These are phyloP conservation scores for Candida sanyiensis DNA, from an alignment of 805 yeast genomes.

Conservation along the genomic window DNA sequence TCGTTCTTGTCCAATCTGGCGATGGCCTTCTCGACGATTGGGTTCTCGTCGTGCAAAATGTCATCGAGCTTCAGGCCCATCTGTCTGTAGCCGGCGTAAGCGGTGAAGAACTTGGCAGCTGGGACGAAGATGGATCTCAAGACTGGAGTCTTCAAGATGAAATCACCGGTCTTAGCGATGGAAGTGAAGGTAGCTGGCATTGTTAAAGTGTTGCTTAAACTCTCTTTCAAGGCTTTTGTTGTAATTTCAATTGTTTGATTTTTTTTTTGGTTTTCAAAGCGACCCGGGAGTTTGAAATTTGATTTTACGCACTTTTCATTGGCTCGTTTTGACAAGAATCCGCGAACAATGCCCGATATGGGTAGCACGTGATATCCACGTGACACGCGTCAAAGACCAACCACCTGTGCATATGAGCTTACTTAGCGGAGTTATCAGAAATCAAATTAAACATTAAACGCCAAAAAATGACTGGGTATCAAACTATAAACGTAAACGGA, in stretches of 20 bases:
- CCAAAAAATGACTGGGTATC: conserved; percentile 1
- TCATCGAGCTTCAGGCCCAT: conserved; percentile 91
- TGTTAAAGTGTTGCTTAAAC: background rate
- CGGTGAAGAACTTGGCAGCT: conserved; percentile 65
- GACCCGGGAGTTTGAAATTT: too few relatives aligned
- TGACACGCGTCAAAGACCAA: background rate
- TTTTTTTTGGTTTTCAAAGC: conserved; percentile 4
- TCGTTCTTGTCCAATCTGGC: conserved; percentile 81
- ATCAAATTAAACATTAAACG: conserved; percentile 2
- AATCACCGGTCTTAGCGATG: conserved; percentile 69
- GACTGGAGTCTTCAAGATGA: conserved; percentile 72
- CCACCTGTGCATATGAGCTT: background rate
- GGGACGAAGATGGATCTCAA: conserved; percentile 76
- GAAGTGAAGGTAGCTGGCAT: conserved; percentile 37
- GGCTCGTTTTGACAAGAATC: conserved; percentile 1
- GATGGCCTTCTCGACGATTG: conserved; percentile 80
- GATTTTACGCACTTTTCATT: conserved; percentile 11
- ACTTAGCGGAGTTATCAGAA: background rate
- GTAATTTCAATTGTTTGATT: background rate
- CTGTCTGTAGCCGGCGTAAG: conserved; percentile 88
- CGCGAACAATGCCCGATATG: conserved; percentile 2
- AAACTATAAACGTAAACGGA: background rate
- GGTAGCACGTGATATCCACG: conserved; percentile 3
- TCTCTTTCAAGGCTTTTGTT: too few relatives aligned
- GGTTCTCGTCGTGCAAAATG: conserved; percentile 80